Base-by-base conservation (phyloP, 2,329 filamentous ascomycete species). In the Fusarium palustre region DNA sequence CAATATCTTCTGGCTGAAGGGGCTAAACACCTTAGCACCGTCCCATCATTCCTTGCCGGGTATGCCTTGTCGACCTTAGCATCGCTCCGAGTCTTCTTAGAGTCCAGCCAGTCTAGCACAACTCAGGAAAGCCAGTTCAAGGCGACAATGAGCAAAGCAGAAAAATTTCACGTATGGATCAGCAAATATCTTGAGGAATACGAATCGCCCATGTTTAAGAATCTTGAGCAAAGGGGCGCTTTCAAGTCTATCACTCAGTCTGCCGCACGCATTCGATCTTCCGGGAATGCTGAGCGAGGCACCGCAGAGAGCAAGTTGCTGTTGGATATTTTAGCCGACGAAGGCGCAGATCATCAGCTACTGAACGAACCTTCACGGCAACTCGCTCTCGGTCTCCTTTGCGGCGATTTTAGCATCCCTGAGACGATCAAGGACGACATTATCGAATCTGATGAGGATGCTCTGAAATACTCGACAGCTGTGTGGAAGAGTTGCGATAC, bases 111-210 rank as follows among this genome's bases (percentile, higher is more conserved):
- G 73, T 89, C 92, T 15, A 93, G 89, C 73, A 95, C 91, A 6
- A 95, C 92, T 0, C 93, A 97, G 73, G 92, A 97, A 76, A 93
- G 87, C 62, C 92, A 97, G 72, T 92, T 95, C 77, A 87, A 87
- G 68, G 86, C 87, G 8, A 97, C 93, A 1, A 89, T 94, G 82
- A 88, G 84, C 63, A 95, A 91, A 74, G 91, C 93, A 9, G 86
- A 90, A 64, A 81, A 79, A 2, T 98, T 99, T 72, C 90, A 94
- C 71, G 77, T 81, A 13, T 98, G 94, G 94, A 88, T 98, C 50
- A 86, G 87, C 11, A 82, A 86, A 47, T 94, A 91, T 70, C 82
- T 97, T 6, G 81, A 86, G 18, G 78, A 81, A 0, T 95, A 92
- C 68, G 79, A 84, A 10, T 89, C 88, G 3, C 76, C 83, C 2